Conservation (phyloP, 441 rosid species). For the Adansonia gregorii region DNA sequence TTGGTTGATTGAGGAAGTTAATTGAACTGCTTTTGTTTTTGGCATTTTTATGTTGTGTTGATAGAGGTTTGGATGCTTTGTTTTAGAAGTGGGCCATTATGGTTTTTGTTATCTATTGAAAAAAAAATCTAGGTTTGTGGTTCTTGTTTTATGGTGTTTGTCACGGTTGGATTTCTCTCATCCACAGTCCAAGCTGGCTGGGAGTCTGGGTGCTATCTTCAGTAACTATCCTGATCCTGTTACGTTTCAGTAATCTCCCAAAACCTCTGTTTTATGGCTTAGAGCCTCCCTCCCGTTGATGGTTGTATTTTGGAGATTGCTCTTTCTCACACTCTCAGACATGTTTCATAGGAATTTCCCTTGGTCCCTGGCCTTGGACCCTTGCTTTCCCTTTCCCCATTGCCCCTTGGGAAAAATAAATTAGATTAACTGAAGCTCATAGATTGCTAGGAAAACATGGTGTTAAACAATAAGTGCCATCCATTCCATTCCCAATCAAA, state of each 20-base stretch:
- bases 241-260: background rate
- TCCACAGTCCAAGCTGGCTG: slow-evolving; percentile 19
- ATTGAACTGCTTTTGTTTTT: background rate
- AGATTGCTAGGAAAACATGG: background rate
- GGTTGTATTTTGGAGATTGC: background rate
- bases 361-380: background rate
- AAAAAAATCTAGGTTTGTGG: slow-evolving; percentile 74
- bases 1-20: background rate
- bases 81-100: slow-evolving; percentile 28
- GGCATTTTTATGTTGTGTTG: slow-evolving; percentile 15
- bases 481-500: background rate
- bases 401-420: background rate
- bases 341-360: background rate
- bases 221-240: background rate
- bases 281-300: background rate
- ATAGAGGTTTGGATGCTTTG: slow-evolving; percentile 18
- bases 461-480: background rate
- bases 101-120: slow-evolving; percentile 30
- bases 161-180: slow-evolving; percentile 38
- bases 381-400: background rate
- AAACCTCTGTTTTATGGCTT: background rate
- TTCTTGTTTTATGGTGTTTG: slow-evolving; percentile 28
- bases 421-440: background rate
- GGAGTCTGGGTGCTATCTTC: background rate
- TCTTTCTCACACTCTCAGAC: background rate